Conservation (phyloP, 2,329 filamentous ascomycete species). For the Thelonectria discophora region DNA sequence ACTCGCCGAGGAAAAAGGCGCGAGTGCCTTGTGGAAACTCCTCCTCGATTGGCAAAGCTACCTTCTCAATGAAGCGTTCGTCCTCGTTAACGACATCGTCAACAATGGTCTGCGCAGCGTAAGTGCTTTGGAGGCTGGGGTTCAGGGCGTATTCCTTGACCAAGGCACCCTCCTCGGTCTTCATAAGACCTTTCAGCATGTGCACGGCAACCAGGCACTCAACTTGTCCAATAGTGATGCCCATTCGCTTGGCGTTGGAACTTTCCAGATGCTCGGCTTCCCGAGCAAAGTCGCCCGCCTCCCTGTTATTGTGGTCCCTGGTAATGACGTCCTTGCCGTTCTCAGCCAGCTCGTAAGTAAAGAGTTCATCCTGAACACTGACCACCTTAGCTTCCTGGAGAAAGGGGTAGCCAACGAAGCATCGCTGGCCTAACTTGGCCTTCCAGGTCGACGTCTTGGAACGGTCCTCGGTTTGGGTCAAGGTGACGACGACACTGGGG, state of each 20-base stretch:
- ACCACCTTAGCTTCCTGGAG: conserved; percentile 92
- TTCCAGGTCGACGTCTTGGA: conserved; percentile 78
- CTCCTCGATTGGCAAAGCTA: conserved; percentile 86
- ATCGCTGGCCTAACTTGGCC: conserved; percentile 81
- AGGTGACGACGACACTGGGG: conserved; percentile 92
- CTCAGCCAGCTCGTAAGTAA: conserved; percentile 80
- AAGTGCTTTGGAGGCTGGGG: conserved; percentile 85
- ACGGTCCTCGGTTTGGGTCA: conserved; percentile 77
- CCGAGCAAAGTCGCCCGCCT: conserved; percentile 84
- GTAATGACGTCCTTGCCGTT: conserved; percentile 71
- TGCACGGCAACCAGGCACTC: conserved; percentile 92
- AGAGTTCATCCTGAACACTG: conserved; percentile 90
- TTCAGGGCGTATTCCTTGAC: conserved; percentile 93
- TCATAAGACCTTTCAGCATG: conserved; percentile 89
- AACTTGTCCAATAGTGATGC: conserved; percentile 84
- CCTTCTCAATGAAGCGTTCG: conserved; percentile 89
- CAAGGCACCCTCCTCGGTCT: conserved; percentile 89
- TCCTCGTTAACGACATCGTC: conserved; percentile 91
- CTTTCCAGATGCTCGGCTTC: conserved; percentile 86
- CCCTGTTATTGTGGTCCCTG: conserved; percentile 75
- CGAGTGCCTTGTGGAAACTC: conserved; percentile 86
- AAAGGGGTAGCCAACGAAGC: conserved; percentile 95
- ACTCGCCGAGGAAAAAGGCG: conserved; percentile 94
- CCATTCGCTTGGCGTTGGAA: conserved; percentile 89
- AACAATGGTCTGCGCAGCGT: conserved; percentile 90